Evolutionary conservation across 805 yeast species (phyloP).

Genomic region (Spencermartinsiella europaea): DNA sequence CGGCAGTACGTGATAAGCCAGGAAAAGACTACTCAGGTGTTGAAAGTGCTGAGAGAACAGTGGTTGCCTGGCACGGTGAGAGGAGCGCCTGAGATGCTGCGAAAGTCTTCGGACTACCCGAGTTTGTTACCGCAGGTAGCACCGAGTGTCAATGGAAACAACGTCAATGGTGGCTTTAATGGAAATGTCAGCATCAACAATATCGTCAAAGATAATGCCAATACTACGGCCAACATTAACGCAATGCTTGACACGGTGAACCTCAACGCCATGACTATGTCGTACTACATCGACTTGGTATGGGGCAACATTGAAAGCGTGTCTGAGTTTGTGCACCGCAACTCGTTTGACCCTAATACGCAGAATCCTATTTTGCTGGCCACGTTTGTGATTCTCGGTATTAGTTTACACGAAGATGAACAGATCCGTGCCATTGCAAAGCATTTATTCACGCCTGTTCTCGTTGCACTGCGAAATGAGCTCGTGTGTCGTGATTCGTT

Average conservation of each 20-base stretch:
- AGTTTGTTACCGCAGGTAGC: not conserved
- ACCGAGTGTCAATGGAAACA: too few species aligned
- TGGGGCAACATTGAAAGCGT: conserved; percentile 24
- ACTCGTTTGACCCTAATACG: conserved; percentile 25
- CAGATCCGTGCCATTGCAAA: conserved; percentile 17
- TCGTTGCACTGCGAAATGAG: conserved; percentile 21
- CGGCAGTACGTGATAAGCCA: conserved; percentile 6
- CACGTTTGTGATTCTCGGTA: conserved; percentile 27
- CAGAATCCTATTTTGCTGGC: conserved; percentile 25
- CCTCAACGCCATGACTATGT: conserved; percentile 9
- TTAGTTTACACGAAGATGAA: conserved; percentile 22
- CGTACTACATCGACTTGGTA: conserved; percentile 20
- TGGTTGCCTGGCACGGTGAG: not conserved
- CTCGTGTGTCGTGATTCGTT: conserved; percentile 14
- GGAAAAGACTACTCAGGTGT: conserved; percentile 1
- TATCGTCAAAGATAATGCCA: too few species aligned
- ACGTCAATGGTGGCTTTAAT: too few species aligned
- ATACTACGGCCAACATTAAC: not conserved
- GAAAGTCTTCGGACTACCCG: not conserved
- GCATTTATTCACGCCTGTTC: conserved; percentile 18
- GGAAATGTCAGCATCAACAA: too few species aligned
- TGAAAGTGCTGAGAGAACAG: conserved; percentile 2
- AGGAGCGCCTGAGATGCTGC: not conserved
- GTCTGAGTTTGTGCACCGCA: conserved; percentile 24
- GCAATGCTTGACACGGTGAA: not conserved